A percentile compares a stretch with the other conserved stretches of the same genome.
Conservation (phyloP, 192 early-diverging fungal genomes). For the Phlyctochytrium bullatum region DNA sequence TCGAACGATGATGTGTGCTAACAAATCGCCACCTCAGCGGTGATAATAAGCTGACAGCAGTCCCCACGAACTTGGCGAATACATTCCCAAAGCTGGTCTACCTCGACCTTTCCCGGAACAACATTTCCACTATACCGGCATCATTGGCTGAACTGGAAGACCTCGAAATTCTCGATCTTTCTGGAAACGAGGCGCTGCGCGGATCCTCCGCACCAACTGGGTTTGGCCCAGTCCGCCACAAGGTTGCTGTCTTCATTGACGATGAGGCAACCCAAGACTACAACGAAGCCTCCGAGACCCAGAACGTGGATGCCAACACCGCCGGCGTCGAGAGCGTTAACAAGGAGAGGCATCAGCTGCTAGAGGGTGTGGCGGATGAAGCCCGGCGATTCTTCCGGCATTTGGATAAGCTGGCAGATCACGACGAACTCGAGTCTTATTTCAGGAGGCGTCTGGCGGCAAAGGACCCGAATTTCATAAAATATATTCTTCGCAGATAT, state of each 20-base stretch:
- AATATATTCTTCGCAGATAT: slow-evolving; percentile 37
- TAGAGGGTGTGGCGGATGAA: slow-evolving; percentile 28
- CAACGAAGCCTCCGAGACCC: neutral
- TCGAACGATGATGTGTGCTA: neutral
- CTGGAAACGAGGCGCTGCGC: slow-evolving; percentile 29
- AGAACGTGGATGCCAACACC: slow-evolving; percentile 2
- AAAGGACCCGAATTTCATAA: slow-evolving; percentile 32
- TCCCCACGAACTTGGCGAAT: slow-evolving; percentile 32
- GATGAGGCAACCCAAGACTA: slow-evolving; percentile 13
- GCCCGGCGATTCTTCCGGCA: slow-evolving; percentile 28
- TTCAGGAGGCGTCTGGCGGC: slow-evolving; percentile 27
- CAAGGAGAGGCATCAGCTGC: slow-evolving; percentile 10
- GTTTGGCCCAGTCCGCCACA: slow-evolving; percentile 28
- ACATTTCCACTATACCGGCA: slow-evolving; percentile 27
- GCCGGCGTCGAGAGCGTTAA: slow-evolving; percentile 8
- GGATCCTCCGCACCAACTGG: slow-evolving; percentile 21
- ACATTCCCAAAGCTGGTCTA: slow-evolving; percentile 38
- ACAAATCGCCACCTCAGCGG: no score
- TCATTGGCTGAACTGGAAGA: slow-evolving; percentile 32
- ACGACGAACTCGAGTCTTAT: slow-evolving; percentile 7
- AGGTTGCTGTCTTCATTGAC: slow-evolving; percentile 27
- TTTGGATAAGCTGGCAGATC: slow-evolving; percentile 27
- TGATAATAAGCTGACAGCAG: slow-evolving; percentile 30
- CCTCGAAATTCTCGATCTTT: slow-evolving; percentile 45
- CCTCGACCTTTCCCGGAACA: slow-evolving; percentile 41